Percentiles rank a stretch among this genome's conserved stretches.
Conservation (phyloP, 75 land plant genomes). For the Selaginella moellendorffii region DNA sequence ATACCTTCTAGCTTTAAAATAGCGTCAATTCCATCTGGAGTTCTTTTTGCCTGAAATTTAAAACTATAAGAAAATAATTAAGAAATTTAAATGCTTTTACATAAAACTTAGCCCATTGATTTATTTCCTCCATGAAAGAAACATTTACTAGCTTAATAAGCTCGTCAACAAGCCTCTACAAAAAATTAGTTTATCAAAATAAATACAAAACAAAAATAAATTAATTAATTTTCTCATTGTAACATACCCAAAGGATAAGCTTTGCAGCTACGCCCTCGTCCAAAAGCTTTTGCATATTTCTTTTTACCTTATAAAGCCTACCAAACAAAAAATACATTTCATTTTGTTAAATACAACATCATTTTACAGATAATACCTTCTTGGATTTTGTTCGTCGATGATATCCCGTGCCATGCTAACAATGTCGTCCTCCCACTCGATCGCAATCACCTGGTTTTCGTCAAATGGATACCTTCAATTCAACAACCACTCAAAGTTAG, state of each 20-base stretch:
- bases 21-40: not conserved
- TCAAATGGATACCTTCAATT: constrained; percentile 88
- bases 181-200: too few relatives aligned
- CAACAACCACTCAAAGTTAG: not conserved
- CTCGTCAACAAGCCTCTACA: not conserved
- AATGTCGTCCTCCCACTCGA: constrained; percentile 94
- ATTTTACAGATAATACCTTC: constrained; percentile 34
- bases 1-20: not conserved
- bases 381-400: constrained; percentile 89
- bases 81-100: not conserved
- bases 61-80: not conserved
- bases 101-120: not conserved
- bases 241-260: not conserved
- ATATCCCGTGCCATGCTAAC: constrained; percentile 82
- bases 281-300: not conserved
- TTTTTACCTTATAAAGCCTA: not conserved
- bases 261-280: not conserved
- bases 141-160: not conserved
- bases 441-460: constrained; percentile 48
- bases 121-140: not conserved
- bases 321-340: not conserved
- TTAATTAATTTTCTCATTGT: not conserved
- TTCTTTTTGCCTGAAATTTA: not conserved
- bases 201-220: not conserved
- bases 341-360: not conserved